Conservation (phyloP, 768 basidiomycete genomes). For the Tephrocybe sp. region DNA sequence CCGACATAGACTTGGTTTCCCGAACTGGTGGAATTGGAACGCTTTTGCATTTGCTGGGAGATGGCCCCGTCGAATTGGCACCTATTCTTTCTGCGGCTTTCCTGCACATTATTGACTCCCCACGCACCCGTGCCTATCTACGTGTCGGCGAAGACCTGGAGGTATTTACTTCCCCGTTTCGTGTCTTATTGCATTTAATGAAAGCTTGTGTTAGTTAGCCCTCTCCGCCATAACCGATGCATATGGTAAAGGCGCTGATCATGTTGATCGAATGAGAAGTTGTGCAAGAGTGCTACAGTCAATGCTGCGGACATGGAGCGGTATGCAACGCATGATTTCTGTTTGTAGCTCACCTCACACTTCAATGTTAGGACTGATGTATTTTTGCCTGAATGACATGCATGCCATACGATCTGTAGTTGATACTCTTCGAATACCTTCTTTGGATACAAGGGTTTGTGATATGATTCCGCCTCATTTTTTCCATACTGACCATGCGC, state of each 20-base stretch:
- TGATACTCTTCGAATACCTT: conserved; percentile 85
- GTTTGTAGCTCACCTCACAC: background rate
- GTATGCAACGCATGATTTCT: conserved; percentile 43
- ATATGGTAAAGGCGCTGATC: conserved; percentile 79
- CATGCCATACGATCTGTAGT: conserved; percentile 82
- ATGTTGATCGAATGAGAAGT: conserved; percentile 77
- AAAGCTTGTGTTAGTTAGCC: conserved; percentile 56
- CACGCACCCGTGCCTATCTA: conserved; percentile 76
- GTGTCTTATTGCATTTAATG: background rate
- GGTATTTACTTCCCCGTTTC: conserved; percentile 42
- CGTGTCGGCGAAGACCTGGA: conserved; percentile 87
- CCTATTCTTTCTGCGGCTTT: conserved; percentile 80
- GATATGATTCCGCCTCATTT: background rate
- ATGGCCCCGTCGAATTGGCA: conserved; percentile 82
- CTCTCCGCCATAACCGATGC: conserved; percentile 91
- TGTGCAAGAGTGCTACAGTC: conserved; percentile 77
- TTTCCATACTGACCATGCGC: background rate
- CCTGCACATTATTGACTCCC: conserved; percentile 82
- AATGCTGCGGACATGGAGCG: conserved; percentile 92
- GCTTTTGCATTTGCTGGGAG: conserved; percentile 83
- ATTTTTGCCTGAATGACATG: conserved; percentile 90
- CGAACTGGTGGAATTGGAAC: conserved; percentile 84
- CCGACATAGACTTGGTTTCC: conserved; percentile 82
- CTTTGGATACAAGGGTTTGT: conserved; percentile 78
- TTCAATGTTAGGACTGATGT: conserved; percentile 68